These are phyloP conservation scores for Podaxis rugospora DNA, from an alignment of 768 basidiomycete species.

Conservation along the genomic window DNA sequence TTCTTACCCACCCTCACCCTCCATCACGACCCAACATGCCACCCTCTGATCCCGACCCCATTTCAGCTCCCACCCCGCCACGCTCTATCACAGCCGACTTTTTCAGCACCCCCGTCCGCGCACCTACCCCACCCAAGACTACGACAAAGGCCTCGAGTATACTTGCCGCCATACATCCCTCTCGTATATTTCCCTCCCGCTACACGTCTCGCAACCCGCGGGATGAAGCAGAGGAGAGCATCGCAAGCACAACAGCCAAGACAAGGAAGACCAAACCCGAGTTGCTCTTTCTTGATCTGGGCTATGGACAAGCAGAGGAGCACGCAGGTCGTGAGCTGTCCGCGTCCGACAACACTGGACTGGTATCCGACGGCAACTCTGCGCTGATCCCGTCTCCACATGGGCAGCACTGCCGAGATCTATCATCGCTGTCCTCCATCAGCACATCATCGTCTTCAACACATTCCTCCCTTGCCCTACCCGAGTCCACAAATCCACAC, in stretches of 20 bases:
- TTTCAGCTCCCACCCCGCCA: conserved; percentile 13
- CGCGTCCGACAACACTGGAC: too few relatives aligned
- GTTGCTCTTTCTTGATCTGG: conserved; percentile 17
- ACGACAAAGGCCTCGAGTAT: conserved; percentile 5
- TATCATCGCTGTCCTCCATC: conserved; percentile 16
- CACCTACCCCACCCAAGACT: conserved; percentile 20
- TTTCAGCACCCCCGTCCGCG: conserved; percentile 22
- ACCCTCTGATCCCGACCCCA: conserved; percentile 18
- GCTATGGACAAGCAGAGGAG: not conserved
- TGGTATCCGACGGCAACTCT: not conserved
- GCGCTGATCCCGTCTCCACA: not conserved
- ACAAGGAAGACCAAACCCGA: conserved; percentile 13
- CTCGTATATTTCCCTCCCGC: conserved; percentile 37
- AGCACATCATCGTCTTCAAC: conserved; percentile 19
- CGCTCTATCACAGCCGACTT: conserved; percentile 26
- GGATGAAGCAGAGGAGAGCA: conserved; percentile 1
- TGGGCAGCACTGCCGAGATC: not conserved
- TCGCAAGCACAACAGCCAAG: not conserved
- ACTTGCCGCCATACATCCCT: conserved; percentile 19
- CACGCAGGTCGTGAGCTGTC: not conserved
- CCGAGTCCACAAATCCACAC: conserved; percentile 1
- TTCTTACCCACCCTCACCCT: conserved; percentile 18
- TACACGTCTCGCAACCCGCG: conserved; percentile 21
- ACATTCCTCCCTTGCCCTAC: conserved; percentile 15
- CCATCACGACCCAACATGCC: conserved; percentile 28